phyloP scores from a whole-genome alignment of 2,329 filamentous ascomycete species.

The Fusarium napiforme region DNA sequence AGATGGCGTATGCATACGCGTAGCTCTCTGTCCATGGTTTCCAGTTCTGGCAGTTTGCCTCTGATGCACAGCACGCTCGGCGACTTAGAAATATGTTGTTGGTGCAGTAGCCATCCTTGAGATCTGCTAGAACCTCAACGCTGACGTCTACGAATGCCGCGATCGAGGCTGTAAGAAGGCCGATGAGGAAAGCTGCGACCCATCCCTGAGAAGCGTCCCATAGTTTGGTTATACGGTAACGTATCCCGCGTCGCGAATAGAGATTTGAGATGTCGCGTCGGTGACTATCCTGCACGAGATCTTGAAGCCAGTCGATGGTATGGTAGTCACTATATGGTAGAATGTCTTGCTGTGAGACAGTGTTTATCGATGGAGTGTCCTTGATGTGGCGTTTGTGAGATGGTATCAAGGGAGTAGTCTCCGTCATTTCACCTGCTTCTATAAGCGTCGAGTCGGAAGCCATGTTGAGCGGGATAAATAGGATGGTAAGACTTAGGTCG shows the following conservation, averaged over 20 bases:
- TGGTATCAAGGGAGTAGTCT: not conserved
- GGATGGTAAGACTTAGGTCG: too few species aligned
- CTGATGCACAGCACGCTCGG: slow-evolving; percentile 8
- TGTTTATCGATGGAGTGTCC: fast-evolving
- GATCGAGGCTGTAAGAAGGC: slow-evolving; percentile 17
- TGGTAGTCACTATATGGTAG: slow-evolving; percentile 67
- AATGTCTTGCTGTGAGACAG: fast-evolving
- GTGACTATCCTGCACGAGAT: slow-evolving; percentile 54
- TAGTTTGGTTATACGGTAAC: not conserved
- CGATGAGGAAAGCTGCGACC: slow-evolving; percentile 25
- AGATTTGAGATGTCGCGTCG: not conserved
- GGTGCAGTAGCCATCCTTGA: slow-evolving; percentile 31
- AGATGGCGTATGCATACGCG: slow-evolving; percentile 10
- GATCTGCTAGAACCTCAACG: slow-evolving; percentile 26
- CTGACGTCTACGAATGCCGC: slow-evolving; percentile 24
- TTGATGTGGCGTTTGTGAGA: fast-evolving
- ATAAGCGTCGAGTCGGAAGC: not conserved
- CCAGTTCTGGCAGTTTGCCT: not conserved
- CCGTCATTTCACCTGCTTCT: not conserved
- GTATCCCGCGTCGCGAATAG: not conserved
- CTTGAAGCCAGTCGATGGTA: slow-evolving; percentile 71
- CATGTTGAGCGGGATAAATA: not conserved
- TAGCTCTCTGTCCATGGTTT: slow-evolving; percentile 16
- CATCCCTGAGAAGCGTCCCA: slow-evolving; percentile 24
- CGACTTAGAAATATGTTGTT: not conserved